phyloP scores from a whole-genome alignment of 805 yeast species.

The Lachancea kluyveri region DNA sequence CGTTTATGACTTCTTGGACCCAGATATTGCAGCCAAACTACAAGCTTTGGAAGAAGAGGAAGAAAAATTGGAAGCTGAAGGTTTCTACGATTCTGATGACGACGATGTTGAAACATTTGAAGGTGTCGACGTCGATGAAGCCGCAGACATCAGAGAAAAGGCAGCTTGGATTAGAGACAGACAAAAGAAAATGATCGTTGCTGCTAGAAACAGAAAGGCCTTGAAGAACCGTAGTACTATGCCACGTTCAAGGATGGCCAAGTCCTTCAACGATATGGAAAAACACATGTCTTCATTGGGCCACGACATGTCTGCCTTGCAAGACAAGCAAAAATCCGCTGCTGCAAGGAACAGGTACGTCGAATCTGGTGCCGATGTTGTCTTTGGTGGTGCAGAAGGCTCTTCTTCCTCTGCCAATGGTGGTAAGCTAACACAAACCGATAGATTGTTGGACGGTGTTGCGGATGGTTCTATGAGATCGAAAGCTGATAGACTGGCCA shows the following conservation, averaged over 20 bases:
- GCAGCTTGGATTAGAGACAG: slow-evolving; percentile 95
- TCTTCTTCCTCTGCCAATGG: slow-evolving; percentile 32
- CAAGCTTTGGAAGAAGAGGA: slow-evolving; percentile 97
- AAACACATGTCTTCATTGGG: slow-evolving; percentile 85
- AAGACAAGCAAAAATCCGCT: slow-evolving; percentile 41
- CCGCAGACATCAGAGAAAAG: slow-evolving; percentile 65
- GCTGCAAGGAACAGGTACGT: slow-evolving; percentile 34
- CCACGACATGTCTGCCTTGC: slow-evolving; percentile 69
- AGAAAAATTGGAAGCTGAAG: slow-evolving; percentile 86
- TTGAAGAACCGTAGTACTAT: slow-evolving; percentile 79
- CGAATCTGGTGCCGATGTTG: slow-evolving; percentile 73
- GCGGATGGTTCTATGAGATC: slow-evolving; percentile 72
- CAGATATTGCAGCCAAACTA: slow-evolving; percentile 88
- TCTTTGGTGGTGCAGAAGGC: slow-evolving; percentile 45
- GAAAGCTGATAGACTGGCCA: slow-evolving; percentile 81
- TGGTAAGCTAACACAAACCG: slow-evolving; percentile 51
- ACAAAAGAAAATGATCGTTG: slow-evolving; percentile 88
- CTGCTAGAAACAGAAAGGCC: slow-evolving; percentile 80
- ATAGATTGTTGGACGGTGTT: slow-evolving; percentile 83
- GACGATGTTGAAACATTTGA: slow-evolving; percentile 67
- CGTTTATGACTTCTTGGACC: slow-evolving; percentile 94
- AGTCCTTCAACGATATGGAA: slow-evolving; percentile 74
- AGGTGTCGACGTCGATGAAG: slow-evolving; percentile 60
- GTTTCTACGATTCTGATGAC: slow-evolving; percentile 88
- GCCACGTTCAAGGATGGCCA: slow-evolving; percentile 84